Conservation (phyloP, 768 basidiomycete genomes). For the Gymnopilus dilepis region DNA sequence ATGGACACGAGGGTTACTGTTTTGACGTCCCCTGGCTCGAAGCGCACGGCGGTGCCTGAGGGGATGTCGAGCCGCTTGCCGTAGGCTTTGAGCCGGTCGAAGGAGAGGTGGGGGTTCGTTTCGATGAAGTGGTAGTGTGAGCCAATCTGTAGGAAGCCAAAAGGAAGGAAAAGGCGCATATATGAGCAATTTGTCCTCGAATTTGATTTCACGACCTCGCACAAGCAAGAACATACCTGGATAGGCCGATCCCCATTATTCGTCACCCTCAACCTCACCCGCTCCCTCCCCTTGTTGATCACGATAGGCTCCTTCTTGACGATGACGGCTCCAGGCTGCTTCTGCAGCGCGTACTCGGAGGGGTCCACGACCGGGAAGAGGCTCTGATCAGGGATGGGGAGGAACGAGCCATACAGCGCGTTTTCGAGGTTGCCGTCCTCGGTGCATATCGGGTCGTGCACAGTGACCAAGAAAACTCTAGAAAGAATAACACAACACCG, state of each 20-base stretch:
- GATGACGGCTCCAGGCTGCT: conserved; percentile 79
- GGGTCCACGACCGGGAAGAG: conserved; percentile 65
- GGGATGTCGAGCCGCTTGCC: conserved; percentile 91
- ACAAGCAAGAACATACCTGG: conserved; percentile 56
- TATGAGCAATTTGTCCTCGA: background rate
- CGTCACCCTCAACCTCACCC: conserved; percentile 75
- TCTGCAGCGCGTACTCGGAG: conserved; percentile 53
- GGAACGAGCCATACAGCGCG: conserved; percentile 95
- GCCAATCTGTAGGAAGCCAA: conserved; percentile 62
- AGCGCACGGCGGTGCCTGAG: conserved; percentile 94
- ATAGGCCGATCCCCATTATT: conserved; percentile 95
- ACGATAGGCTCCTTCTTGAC: conserved; percentile 66
- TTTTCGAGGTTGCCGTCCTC: conserved; percentile 75
- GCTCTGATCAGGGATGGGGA: conserved; percentile 74
- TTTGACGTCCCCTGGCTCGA: conserved; percentile 92
- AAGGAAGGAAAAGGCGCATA: conserved; percentile 4
- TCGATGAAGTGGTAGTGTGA: conserved; percentile 96
- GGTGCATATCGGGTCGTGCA: conserved; percentile 93
- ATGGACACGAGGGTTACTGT: conserved; percentile 83
- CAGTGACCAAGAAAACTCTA: conserved; percentile 94
- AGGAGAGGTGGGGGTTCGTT: conserved; percentile 79
- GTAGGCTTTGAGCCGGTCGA: conserved; percentile 83
- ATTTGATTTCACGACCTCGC: too few species aligned
- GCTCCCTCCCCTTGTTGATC: conserved; percentile 76
- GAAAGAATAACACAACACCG: background rate